Evolutionary conservation across 305 asterid genomes (phyloP), one percentile per base, ranked within the genome.

Genomic region (Fraxinus floribunda): DNA sequence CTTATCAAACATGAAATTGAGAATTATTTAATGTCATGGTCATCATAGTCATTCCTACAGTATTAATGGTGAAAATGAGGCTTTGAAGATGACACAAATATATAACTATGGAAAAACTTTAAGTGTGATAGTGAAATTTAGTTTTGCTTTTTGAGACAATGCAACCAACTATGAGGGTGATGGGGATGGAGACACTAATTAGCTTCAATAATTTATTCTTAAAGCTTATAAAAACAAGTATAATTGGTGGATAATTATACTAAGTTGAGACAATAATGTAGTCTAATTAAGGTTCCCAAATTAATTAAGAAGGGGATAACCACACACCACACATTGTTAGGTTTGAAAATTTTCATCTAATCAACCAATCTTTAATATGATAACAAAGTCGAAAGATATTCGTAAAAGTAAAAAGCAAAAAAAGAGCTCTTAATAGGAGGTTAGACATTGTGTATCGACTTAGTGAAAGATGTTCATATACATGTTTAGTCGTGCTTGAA

Each of bases 131-230:
- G 81, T 60, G 90, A 84, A 83, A 84, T 75, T 77, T 78, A 86
- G 90, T 83, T 80, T 70, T 86, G 84, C 89, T 87, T 88, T 91
- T 76, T 32, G 90, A 88, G 92, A 91, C 92, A 88, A 76, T 78
- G 66, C 72, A 85, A 86, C 84, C 86, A 83, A 79, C 83, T 78
- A 49, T 87, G 89, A 88, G 78, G 86, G 77, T 75, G 94, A 91
- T 89, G 80, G 77, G 32, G 88, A 86, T 86, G 79, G 83, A 44
- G 87, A 89, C 92, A 75, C 26, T 39, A 44, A 83, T 32, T 71
- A 34, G 44, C 44, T 71, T 7, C 76, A 71, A 71, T 71, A 15
- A 32, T 71, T 71, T 71, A 32, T 71, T 30, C 76, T 71, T 71
- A 71, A 15, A 71, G 15, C 11, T 5, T 15, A 29, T 24, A 26